phyloP scores from a whole-genome alignment of 2,329 filamentous ascomycete genomes.

The Corinectria fuckeliana region DNA sequence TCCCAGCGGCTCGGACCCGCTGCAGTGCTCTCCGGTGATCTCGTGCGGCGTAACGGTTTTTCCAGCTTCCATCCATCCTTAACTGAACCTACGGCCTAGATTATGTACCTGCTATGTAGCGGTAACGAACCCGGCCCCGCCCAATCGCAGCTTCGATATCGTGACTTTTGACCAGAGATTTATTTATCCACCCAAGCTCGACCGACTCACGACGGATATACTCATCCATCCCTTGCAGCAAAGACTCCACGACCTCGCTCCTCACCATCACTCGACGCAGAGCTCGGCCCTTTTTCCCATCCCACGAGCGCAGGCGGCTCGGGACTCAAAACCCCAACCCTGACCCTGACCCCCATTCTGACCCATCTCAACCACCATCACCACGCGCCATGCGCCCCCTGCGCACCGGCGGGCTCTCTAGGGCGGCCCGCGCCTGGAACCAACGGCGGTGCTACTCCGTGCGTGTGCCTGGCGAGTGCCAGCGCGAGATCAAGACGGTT shows the following conservation, averaged over 20 bases:
- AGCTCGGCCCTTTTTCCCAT: not conserved
- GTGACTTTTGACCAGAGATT: not conserved
- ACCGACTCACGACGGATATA: not conserved
- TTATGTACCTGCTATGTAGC: too few relatives aligned
- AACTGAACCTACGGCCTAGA: conserved; percentile 13
- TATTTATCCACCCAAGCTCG: conserved; percentile 4
- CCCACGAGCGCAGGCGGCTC: too few relatives aligned
- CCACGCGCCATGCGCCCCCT: conserved; percentile 31
- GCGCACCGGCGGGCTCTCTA: conserved; percentile 21
- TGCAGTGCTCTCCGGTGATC: conserved; percentile 4
- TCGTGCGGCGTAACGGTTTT: conserved; percentile 22
- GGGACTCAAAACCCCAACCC: too few relatives aligned
- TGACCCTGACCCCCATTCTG: not conserved
- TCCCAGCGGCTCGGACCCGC: conserved; percentile 11
- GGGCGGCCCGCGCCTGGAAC: conserved; percentile 6
- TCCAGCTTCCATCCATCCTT: conserved; percentile 13
- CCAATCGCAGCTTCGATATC: conserved; percentile 1
- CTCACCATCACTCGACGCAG: not conserved
- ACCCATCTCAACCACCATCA: not conserved
- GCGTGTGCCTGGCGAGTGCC: conserved; percentile 35
- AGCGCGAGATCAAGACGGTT: conserved; percentile 51
- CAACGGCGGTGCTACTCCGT: conserved; percentile 43
- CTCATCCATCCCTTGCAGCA: conserved; percentile 5
- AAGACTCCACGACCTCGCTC: not conserved
- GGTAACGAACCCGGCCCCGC: not conserved